Evolutionary conservation across 1,284 basidiomycete species (phyloP).

Genomic region (Malassezia sympodialis): DNA sequence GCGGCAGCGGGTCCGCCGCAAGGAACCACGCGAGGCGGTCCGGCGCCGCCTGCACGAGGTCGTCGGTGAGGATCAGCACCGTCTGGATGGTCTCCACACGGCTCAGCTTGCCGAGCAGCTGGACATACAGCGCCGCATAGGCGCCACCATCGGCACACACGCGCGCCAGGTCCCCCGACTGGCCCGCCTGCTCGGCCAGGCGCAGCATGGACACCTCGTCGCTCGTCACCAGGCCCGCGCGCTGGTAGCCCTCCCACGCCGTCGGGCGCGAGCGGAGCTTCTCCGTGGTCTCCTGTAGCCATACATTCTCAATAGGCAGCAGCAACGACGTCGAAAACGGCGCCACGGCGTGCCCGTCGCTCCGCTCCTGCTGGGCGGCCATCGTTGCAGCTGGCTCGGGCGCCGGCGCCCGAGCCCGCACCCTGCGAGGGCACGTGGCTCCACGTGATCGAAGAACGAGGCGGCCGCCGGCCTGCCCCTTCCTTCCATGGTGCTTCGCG

Average conservation of each 20-base stretch:
- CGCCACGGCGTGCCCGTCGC: slow-evolving; percentile 4
- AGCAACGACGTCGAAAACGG: slow-evolving; percentile 52
- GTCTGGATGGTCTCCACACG: slow-evolving; percentile 87
- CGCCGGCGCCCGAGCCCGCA: slow-evolving; percentile 8
- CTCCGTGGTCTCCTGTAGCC: slow-evolving; percentile 73
- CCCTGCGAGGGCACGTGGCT: slow-evolving; percentile 8
- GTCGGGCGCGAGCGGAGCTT: slow-evolving; percentile 83
- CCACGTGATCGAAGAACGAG: slow-evolving; percentile 10
- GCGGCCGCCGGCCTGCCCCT: neutral
- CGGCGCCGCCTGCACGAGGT: slow-evolving; percentile 64
- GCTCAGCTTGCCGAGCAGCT: slow-evolving; percentile 81
- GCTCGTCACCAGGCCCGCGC: slow-evolving; percentile 75
- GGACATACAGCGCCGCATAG: slow-evolving; percentile 81
- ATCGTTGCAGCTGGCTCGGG: neutral
- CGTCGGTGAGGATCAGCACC: slow-evolving; percentile 78
- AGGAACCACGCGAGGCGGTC: slow-evolving; percentile 47
- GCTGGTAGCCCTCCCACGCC: slow-evolving; percentile 97
- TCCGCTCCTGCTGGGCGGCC: slow-evolving; percentile 16
- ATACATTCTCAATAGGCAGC: slow-evolving; percentile 72
- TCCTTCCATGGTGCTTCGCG: neutral
- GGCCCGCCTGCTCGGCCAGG: slow-evolving; percentile 16
- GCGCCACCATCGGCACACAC: slow-evolving; percentile 58
- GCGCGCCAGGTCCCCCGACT: slow-evolving; percentile 50
- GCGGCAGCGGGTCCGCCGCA: slow-evolving; percentile 71
- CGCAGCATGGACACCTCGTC: slow-evolving; percentile 76